phyloP scores from a whole-genome alignment of 768 basidiomycete species.

The Butyriboletus loyo region DNA sequence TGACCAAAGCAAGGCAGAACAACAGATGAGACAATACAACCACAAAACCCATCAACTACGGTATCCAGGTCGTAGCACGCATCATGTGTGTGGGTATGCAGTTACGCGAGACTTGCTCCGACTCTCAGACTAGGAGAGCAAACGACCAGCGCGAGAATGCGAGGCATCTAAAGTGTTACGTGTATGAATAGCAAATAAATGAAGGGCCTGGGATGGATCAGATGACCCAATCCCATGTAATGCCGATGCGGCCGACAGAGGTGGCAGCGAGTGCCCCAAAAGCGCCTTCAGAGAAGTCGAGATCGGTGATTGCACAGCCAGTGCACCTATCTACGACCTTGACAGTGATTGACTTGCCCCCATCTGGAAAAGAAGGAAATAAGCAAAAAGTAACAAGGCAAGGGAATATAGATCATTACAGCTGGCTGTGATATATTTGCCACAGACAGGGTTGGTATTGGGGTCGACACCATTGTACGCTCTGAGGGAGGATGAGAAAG shows the following conservation, averaged over 20 bases:
- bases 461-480: conserved; percentile 59
- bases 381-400: background rate
- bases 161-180: conserved; percentile 7
- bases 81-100: conserved; percentile 17
- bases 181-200: conserved; percentile 29
- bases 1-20: conserved; percentile 35
- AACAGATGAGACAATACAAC: conserved; percentile 8
- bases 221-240: conserved; percentile 50
- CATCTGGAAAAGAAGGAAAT: conserved; percentile 37
- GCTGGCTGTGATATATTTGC: conserved; percentile 37
- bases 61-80: conserved; percentile 24
- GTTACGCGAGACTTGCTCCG: conserved; percentile 17
- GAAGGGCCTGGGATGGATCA: background rate
- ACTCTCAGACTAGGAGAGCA: conserved; percentile 28
- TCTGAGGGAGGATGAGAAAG: conserved; percentile 32
- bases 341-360: conserved; percentile 48
- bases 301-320: conserved; percentile 47
- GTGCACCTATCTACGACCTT: conserved; percentile 60
- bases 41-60: conserved; percentile 30
- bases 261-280: conserved; percentile 47
- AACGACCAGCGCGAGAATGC: conserved; percentile 14
- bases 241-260: conserved; percentile 49
- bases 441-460: conserved; percentile 74
- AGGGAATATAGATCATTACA: conserved; percentile 41
- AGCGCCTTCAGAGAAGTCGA: conserved; percentile 63